Base-by-base conservation (phyloP, 208 protist genomes). In the Leishmania amazonensis region DNA sequence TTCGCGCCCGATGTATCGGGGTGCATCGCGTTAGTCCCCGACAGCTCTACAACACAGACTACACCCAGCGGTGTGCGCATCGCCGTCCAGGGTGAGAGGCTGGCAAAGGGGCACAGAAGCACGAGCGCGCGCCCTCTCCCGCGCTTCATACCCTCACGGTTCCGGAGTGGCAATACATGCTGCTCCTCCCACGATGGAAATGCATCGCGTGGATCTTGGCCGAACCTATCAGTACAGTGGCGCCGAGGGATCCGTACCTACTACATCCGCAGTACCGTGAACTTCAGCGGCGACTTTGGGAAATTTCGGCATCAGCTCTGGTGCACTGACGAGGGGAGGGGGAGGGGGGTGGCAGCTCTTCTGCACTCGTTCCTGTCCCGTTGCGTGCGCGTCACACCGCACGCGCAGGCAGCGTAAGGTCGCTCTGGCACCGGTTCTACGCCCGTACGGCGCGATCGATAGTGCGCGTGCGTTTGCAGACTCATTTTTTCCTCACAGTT, bases 41-140 rank as follows among this genome's bases (percentile, higher is more conserved):
- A 40, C 86, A 90, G 81, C 90, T 92, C 35, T 90, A 89, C 84
- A 65, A 85, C 40, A 28, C 35, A 0, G 84, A 92, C 78, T 90
- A 89, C 81, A 86, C 38, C 42, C 81, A 78, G 11, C 64, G 87
- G 62, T 77, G 9, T 92, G 35, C 57, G 51, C 62, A 81, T 78
- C 60, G 87, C 85, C 9, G 87, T 85, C 4, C 67, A 87, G 64
- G 77, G 85, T 11, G 84, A 89, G 75, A 68, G 28, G 1, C 54
- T 19, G 60, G 13, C n/a, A 28, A 24, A 28, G 38, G 15, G 5
- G 57, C 38, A 45, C 35, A 76, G 42, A 21, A 21, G 21, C 40
- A 40, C 47, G 81, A 76, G 73, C 70, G 1, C 80, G 85, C 5
- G 83, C 85, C 76, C 85, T 80, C 78, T 81, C 76, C 24, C 24